phyloP scores from a whole-genome alignment of 164 flowering plant species.

The Piper longum region DNA sequence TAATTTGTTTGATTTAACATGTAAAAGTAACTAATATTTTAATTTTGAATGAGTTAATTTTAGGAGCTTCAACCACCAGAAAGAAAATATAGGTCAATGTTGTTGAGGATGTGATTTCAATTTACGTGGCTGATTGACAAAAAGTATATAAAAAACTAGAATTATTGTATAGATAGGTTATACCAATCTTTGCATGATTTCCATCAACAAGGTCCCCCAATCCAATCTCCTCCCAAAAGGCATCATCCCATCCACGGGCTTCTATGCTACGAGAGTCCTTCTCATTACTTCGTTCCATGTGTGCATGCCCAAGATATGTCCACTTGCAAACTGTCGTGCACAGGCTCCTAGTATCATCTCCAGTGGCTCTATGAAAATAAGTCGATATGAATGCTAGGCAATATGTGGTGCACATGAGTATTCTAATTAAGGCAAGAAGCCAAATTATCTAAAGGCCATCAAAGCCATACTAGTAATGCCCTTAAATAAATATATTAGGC shows the following conservation, averaged over 20 bases:
- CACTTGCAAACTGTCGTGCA: conserved; percentile 99
- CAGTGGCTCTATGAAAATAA: conserved; percentile 57
- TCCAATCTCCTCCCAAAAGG: conserved; percentile 96
- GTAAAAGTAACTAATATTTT: too few species aligned
- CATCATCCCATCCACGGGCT: conserved; percentile 99
- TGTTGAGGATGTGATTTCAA: too few species aligned
- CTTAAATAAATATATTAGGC: too few species aligned
- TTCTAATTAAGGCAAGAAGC: not conserved
- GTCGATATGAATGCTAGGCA: not conserved
- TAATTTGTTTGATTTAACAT: too few species aligned
- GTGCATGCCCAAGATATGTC: conserved; percentile 99
- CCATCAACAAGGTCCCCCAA: conserved; percentile 89
- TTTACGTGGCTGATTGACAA: not conserved
- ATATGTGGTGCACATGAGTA: not conserved
- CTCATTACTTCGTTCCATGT: conserved; percentile 61
- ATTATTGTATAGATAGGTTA: conserved; percentile 3
- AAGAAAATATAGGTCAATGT: too few species aligned
- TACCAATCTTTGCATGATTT: conserved; percentile 97
- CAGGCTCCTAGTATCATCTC: conserved; percentile 92
- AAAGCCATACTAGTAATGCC: too few species aligned
- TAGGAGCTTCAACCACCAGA: too few species aligned
- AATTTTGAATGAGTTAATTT: too few species aligned
- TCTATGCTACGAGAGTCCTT: conserved; percentile 76
- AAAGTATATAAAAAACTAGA: not conserved
- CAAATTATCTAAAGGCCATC: not conserved